These are phyloP conservation scores for Fomitopsis schrenkii DNA, from an alignment of 1,284 basidiomycete genomes.

Conservation along the genomic window DNA sequence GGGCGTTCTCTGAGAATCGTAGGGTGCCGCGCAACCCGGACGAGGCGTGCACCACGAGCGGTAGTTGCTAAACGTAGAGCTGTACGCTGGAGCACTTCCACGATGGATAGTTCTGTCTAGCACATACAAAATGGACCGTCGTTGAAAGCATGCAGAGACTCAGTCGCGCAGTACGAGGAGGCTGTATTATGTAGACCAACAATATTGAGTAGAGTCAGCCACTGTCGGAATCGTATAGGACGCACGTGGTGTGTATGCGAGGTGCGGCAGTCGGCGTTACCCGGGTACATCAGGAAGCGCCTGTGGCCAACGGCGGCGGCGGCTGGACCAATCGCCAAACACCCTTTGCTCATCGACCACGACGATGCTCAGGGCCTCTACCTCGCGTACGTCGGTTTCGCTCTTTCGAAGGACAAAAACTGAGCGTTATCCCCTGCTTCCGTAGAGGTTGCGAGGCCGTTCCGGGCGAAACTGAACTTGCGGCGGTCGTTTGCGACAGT, in stretches of 20 bases:
- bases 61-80: too few species aligned
- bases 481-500: constrained; percentile 69
- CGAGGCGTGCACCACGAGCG: too few species aligned
- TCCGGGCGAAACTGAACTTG: constrained; percentile 29
- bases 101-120: too few species aligned
- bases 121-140: too few species aligned
- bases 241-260: neutral
- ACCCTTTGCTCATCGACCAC: constrained; percentile 23
- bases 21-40: neutral
- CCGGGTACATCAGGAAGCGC: neutral
- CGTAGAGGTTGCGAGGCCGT: constrained; percentile 36
- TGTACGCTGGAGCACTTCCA: too few species aligned
- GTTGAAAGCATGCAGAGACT: too few species aligned
- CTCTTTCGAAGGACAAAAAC: neutral
- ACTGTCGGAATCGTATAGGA: too few species aligned
- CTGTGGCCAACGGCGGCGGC: neutral
- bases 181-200: too few species aligned
- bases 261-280: neutral
- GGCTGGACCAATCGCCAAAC: constrained; percentile 9
- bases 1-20: neutral
- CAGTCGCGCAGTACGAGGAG: too few species aligned
- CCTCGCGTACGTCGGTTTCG: constrained; percentile 19
- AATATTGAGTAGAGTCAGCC: too few species aligned
- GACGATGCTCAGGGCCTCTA: constrained; percentile 31
- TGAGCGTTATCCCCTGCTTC: neutral